Evolutionary conservation across 1,139 yeast species (phyloP).

Genomic region (Pneumocystis murina): DNA sequence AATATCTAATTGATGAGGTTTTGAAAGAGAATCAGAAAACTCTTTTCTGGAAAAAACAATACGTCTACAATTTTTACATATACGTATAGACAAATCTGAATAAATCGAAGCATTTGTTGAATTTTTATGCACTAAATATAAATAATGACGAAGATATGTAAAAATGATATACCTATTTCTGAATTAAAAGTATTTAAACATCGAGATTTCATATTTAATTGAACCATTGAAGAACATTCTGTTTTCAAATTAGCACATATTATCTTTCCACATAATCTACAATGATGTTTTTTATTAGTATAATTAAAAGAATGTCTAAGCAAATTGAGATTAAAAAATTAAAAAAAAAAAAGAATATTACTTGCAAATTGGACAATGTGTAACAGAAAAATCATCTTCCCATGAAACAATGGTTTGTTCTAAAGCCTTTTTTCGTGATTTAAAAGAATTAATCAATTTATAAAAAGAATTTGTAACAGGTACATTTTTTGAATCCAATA

Average conservation of each 20-base stretch:
- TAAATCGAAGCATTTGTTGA: neutral
- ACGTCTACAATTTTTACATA: neutral
- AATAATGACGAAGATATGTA: neutral
- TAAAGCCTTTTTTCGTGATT: slow-evolving; percentile 16
- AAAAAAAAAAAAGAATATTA: slow-evolving; percentile 14
- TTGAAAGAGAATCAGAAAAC: neutral
- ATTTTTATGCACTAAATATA: neutral
- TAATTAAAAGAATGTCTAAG: slow-evolving; percentile 33
- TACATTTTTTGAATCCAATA: neutral
- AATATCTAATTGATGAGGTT: neutral
- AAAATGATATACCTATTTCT: slow-evolving; percentile 25
- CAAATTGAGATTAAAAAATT: neutral
- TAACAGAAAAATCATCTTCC: slow-evolving; percentile 42
- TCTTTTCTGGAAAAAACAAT: neutral
- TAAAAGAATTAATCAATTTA: neutral
- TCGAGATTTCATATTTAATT: slow-evolving; percentile 1
- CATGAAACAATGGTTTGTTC: slow-evolving; percentile 51
- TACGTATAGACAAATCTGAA: neutral
- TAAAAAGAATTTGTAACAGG: slow-evolving; percentile 14
- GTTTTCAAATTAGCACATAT: slow-evolving; percentile 53
- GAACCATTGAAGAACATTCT: neutral
- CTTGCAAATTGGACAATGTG: slow-evolving; percentile 51
- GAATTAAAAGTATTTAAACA: slow-evolving; percentile 18
- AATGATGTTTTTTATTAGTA: slow-evolving; percentile 65
- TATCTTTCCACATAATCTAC: slow-evolving; percentile 67